Evolutionary conservation across 352 stramenopile genomes (phyloP), one percentile per base, ranked within the genome.

Genomic region (Pythium dissimile): DNA sequence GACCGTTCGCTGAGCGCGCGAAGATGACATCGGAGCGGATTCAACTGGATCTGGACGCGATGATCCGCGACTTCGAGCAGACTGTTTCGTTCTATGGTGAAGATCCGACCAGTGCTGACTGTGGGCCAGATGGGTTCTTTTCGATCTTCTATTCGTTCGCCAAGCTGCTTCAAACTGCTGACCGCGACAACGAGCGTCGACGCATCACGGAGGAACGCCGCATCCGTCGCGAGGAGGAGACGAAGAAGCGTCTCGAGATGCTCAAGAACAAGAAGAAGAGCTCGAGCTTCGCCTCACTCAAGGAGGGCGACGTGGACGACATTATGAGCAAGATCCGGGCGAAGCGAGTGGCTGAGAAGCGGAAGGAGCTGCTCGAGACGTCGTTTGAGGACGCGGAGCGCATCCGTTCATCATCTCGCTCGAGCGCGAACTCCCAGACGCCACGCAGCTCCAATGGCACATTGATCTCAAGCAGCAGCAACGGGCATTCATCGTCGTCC

Each of bases 71-170:
- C 32, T 94, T 92, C 50, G 68, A 87, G 35, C 67, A 88, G 43
- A 89, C 76, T 6, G 81, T 79, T 5, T 67, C 59, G 26, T 94
- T 80, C 47, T 92, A 88, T 42, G 80, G 84, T 18, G 84, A 94
- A 71, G 80, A 93, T 51, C 75, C 80, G 0, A 64, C 78, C 32
- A 89, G 71, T n/a, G 71, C 74, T 2, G 81, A 91, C 37, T 83
- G 72, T 39, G 81, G 81, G 2, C 84, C 84, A 0, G 81, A 94
- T 32, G 65, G 76, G 12, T 94, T 94, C 53, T 94, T 94, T 56
- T 91, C 81, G 16, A 89, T 94, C 46, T 91, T 94, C 24, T 87
- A 89, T 43, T 92, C 81, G 50, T 92, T 92, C 57, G 80, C 80
- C 6, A 91, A 94, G 66, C 66, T 92, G 20, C 61, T 94, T 35